These are phyloP conservation scores for Coemansia sp. DNA, from an alignment of 192 early-diverging fungal species.

Conservation along the genomic window DNA sequence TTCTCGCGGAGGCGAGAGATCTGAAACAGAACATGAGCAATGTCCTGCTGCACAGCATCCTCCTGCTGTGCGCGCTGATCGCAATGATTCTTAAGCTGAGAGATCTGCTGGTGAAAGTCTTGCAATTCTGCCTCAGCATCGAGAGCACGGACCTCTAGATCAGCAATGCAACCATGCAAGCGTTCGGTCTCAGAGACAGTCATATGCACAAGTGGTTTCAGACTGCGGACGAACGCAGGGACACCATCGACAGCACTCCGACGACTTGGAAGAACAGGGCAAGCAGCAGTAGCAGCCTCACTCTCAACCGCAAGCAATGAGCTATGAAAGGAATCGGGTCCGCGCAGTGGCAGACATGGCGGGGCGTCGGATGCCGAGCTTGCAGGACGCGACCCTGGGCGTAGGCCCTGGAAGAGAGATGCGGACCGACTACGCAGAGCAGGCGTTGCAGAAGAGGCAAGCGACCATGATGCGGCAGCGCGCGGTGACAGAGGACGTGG, in stretches of 20 bases:
- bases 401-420: conserved; percentile 47
- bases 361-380: conserved; percentile 21
- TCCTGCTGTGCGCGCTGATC: conserved; percentile 32
- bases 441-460: conserved; percentile 11
- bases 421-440: conserved; percentile 41
- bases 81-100: conserved; percentile 30
- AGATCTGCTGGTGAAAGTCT: conserved; percentile 23
- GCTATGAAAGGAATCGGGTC: background rate
- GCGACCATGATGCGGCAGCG: conserved; percentile 15
- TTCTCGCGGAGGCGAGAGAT: conserved; percentile 39
- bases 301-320: background rate
- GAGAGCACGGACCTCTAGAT: conserved; percentile 36
- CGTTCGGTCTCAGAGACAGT: conserved; percentile 22
- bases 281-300: background rate
- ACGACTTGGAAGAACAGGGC: background rate
- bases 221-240: conserved; percentile 14
- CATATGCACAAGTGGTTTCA: conserved; percentile 29
- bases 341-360: background rate
- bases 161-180: conserved; percentile 17
- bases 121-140: conserved; percentile 24
- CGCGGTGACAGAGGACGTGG: conserved; percentile 1
- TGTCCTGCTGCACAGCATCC: conserved; percentile 44
- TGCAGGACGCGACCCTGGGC: conserved; percentile 26
- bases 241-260: conserved; percentile 24
- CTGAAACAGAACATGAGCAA: conserved; percentile 45